Base-by-base conservation (phyloP, 805 yeast genomes). In the Suhomyces xylopsoci region DNA sequence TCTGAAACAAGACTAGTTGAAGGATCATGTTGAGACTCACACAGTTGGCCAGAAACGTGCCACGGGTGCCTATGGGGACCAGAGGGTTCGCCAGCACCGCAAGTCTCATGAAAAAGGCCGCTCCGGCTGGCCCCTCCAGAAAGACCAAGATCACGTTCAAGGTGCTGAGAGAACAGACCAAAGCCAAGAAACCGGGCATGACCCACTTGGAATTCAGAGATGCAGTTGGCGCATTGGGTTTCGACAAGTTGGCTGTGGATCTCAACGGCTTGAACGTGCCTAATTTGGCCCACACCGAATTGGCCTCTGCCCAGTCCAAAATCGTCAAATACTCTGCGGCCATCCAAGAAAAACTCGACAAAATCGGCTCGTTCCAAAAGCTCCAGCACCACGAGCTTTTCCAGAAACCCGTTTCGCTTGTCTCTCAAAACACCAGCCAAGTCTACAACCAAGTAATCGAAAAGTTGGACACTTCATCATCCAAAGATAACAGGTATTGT, bases 331-430 rank as follows among this genome's bases (percentile, higher is more conserved):
- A 76, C 67, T 68, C 76, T 14, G 62, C 70, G 1, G 62, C 64
- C 12, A 73, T 77, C 15, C 71, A 79, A 53, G 65, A 71, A 51
- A 68, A 71, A 46, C 70, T 89, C 56, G 68, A 71, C 32, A 73
- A 75, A 42, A 67, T 85, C 51, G 92, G 91, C 20, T 70, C 87
- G 0, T 88, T 88, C 69, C 81, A 82, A 60, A 83, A 83, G 55
- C 77, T 76, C 57, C 96, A 90, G 68, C 82, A 77, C 64, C 80
- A 82, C 58, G 96, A 89, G 66, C 62, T 87, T 42, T 87, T 83
- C 65, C 64, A 73, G 34, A 74, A 73, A 38, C 92, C 91, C 24
- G 65, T 85, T 2, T 73, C 90, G 1, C 64, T 89, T 54, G 73
- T 84, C 2, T 81, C 87, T 58, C 65, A 75, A 32, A 75, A 74